These are phyloP conservation scores for Nigrospora oryzae DNA, from an alignment of 2,329 filamentous ascomycete genomes.

Conservation along the genomic window DNA sequence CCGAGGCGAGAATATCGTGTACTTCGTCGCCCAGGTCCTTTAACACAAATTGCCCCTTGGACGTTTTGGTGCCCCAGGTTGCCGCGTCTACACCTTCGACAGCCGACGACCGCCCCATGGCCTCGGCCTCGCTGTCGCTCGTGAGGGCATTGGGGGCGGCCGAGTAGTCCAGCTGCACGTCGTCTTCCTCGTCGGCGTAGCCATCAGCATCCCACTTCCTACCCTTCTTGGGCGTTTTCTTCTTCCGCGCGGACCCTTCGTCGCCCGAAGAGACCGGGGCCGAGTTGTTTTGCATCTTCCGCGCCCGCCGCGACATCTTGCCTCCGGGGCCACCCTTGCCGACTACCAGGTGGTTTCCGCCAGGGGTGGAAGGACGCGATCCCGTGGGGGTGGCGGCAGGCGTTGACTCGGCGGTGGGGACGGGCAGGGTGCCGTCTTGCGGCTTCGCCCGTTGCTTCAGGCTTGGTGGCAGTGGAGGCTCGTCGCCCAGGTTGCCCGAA, in stretches of 20 bases:
- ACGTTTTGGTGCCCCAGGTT: constrained; percentile 77
- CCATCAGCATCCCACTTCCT: constrained; percentile 91
- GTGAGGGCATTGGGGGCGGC: constrained; percentile 38
- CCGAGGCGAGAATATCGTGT: constrained; percentile 75
- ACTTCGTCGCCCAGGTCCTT: constrained; percentile 93
- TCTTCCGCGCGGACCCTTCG: constrained; percentile 57
- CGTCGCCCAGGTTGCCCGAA: constrained; percentile 26
- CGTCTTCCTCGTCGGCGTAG: constrained; percentile 73
- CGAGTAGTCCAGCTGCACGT: constrained; percentile 85
- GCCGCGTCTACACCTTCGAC: constrained; percentile 70
- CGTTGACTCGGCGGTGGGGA: constrained; percentile 56
- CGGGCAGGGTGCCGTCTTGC: constrained; percentile 23
- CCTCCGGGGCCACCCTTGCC: constrained; percentile 66
- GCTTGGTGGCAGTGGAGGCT: constrained; percentile 29
- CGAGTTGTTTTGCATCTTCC: constrained; percentile 55
- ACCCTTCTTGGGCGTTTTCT: constrained; percentile 68
- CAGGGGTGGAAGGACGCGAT: constrained; percentile 73
- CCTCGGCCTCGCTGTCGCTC: constrained; percentile 44
- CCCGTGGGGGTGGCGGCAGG: constrained; percentile 63
- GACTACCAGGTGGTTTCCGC: constrained; percentile 56
- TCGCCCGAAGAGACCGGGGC: constrained; percentile 74
- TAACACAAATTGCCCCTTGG: constrained; percentile 86
- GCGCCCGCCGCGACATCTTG: constrained; percentile 73
- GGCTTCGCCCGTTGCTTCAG: constrained; percentile 30
- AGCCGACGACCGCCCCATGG: constrained; percentile 42